These are phyloP conservation scores for Paralagenidium karlingii DNA, from an alignment of 352 stramenopile genomes.

Conservation along the genomic window DNA sequence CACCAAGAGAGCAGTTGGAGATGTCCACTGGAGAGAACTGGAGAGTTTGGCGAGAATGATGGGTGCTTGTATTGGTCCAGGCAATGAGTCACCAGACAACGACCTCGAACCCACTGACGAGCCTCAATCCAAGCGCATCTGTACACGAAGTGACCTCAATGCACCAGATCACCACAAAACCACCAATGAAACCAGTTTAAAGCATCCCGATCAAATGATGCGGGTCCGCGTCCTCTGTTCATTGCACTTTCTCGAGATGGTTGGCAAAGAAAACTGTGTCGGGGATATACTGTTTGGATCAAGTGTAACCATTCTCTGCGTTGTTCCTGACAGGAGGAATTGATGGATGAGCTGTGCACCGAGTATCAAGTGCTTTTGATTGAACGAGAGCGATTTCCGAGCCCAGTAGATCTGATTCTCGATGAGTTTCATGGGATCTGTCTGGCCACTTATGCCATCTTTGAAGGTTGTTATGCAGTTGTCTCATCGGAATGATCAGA, in stretches of 20 bases:
- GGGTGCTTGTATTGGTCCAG: too few relatives aligned
- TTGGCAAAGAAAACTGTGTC: constrained; percentile 6
- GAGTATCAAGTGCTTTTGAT: constrained; percentile 24
- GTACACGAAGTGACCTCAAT: too few relatives aligned
- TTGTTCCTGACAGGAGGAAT: constrained; percentile 21
- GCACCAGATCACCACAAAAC: too few relatives aligned
- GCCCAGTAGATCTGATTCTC: constrained; percentile 42
- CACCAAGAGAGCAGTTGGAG: constrained; percentile 26
- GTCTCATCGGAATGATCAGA: background rate
- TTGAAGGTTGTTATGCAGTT: constrained; percentile 19
- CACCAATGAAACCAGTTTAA: too few relatives aligned
- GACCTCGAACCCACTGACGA: too few relatives aligned
- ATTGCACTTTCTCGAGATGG: constrained; percentile 20
- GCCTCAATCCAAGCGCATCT: too few relatives aligned
- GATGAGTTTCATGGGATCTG: constrained; percentile 54
- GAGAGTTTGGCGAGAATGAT: too few relatives aligned
- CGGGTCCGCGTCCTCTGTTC: constrained; percentile 27
- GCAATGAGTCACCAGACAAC: too few relatives aligned
- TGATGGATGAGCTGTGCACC: constrained; percentile 47
- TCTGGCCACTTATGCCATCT: constrained; percentile 15
- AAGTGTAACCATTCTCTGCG: background rate
- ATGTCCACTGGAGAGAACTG: too few relatives aligned
- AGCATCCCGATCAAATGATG: background rate
- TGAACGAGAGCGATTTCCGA: constrained; percentile 48
- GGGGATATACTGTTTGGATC: background rate